A percentile compares a stretch with the other conserved stretches of the same genome.
phyloP scores from a whole-genome alignment of 192 early-diverging fungal genomes.

The Coemansia brasiliensis region DNA sequence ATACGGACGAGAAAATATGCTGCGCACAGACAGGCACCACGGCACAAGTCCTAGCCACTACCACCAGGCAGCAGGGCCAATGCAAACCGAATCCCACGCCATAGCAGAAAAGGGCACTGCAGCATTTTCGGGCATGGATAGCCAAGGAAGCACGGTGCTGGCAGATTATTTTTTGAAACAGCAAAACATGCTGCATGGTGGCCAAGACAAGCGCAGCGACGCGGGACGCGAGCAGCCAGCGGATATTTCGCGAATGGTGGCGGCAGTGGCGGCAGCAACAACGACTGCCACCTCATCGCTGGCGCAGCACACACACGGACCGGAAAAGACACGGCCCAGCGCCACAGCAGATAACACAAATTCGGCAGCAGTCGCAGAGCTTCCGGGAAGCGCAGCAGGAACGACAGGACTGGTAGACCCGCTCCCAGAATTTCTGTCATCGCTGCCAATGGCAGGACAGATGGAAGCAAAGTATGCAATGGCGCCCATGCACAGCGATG shows the following conservation, averaged over 20 bases:
- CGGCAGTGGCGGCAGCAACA: conserved; percentile 40
- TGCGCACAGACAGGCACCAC: conserved; percentile 10
- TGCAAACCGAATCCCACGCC: conserved; percentile 14
- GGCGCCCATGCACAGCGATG: conserved; percentile 15
- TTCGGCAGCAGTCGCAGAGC: conserved; percentile 18
- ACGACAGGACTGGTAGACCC: conserved; percentile 26
- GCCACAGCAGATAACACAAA: neutral
- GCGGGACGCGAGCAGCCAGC: conserved; percentile 1
- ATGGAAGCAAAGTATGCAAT: conserved; percentile 39
- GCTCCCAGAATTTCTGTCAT: conserved; percentile 42
- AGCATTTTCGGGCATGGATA: conserved; percentile 14
- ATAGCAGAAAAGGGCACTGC: neutral
- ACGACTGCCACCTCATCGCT: conserved; percentile 7
- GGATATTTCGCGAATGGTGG: conserved; percentile 39
- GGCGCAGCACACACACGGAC: conserved; percentile 19
- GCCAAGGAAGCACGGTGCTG: conserved; percentile 14
- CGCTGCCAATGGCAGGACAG: conserved; percentile 25
- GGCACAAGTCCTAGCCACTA: conserved; percentile 12
- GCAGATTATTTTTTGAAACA: conserved; percentile 51
- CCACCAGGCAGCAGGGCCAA: conserved; percentile 6
- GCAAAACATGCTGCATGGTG: conserved; percentile 15
- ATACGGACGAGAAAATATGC: conserved; percentile 14
- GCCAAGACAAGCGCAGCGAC: conserved; percentile 4
- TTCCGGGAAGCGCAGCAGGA: conserved; percentile 31
- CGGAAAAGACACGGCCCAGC: conserved; percentile 12